Base-by-base conservation (phyloP, 306 rosid species). In the Sicyos edulis region DNA sequence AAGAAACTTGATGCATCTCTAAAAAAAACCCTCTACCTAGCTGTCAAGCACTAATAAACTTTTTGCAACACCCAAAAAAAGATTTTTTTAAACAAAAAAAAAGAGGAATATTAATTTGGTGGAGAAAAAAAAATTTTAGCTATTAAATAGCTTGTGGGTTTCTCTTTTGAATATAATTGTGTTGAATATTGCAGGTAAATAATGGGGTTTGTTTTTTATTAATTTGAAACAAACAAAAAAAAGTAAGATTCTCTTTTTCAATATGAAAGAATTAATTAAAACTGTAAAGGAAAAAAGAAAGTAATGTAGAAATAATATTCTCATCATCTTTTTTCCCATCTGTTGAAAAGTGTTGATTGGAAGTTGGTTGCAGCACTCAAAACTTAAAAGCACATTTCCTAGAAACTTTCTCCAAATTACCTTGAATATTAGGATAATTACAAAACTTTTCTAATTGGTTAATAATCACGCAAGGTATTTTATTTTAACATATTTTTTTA, bases 381-480 rank as follows among this genome's bases (percentile, higher is more conserved):
- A 8, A 63, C 15, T 63, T 49, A 2, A 62, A 3, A 9, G 15
- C 63, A 57, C 32, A 79, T 79, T 67, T 63, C 51, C 21, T 76
- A n/a, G 20, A 53, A 53, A 7, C 75, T 6, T 75, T 55, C 59
- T 73, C 57, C 8, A 37, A 37, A 37, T 37, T 37, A 37, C 17
- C 72, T 54, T 29, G 53, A 58, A 73, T 75, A 70, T 50, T 70
- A 53, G 59, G 79, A 54, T 37, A 37, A 26, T 3, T 26, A 26
- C 29, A 26, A 26, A 26, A 26, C 1, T 26, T 1, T 26, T 26
- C 3, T 26, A 26, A 26, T 26, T n/a, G n/a, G n/a, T n/a, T n/a
- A n/a, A 26, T 26, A 26, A 26, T 26, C 29, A n/a, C n/a, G n/a
- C n/a, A n/a, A n/a, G 1, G 29, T 26, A 26, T 26, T 26, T 26